Evolutionary conservation across 2,329 filamentous ascomycete genomes (phyloP).

Genomic region (Furcasterigmium sp.): DNA sequence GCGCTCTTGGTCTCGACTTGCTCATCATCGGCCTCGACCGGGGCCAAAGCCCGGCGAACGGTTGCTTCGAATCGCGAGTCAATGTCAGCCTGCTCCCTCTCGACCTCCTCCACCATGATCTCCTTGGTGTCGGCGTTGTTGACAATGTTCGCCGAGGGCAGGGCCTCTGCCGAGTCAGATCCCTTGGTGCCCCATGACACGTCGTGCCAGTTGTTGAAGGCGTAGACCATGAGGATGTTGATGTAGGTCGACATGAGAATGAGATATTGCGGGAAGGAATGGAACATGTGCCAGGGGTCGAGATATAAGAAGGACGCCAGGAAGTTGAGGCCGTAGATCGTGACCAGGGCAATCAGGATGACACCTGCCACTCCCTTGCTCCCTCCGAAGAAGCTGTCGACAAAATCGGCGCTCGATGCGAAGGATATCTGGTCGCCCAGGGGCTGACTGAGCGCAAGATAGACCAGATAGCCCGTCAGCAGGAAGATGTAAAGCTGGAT

Average conservation of each 20-base stretch:
- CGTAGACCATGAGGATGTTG: conserved; percentile 90
- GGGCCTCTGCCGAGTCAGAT: conserved; percentile 77
- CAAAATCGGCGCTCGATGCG: conserved; percentile 53
- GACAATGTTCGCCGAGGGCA: conserved; percentile 75
- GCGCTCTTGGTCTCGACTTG: conserved; percentile 71
- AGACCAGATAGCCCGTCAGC: conserved; percentile 73
- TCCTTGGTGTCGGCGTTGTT: conserved; percentile 70
- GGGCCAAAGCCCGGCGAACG: conserved; percentile 75
- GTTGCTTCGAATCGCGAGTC: conserved; percentile 84
- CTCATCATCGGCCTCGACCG: conserved; percentile 58
- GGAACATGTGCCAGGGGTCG: conserved; percentile 94
- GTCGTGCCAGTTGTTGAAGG: conserved; percentile 93
- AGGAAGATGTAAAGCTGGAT: conserved; percentile 80
- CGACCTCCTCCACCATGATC: conserved; percentile 78
- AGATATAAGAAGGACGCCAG: conserved; percentile 84
- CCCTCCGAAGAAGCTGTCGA: conserved; percentile 67
- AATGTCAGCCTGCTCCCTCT: conserved; percentile 85
- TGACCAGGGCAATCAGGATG: conserved; percentile 75
- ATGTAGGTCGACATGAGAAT: conserved; percentile 82
- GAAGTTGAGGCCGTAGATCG: conserved; percentile 85
- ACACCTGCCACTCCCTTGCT: conserved; percentile 61
- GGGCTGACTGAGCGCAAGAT: conserved; percentile 59
- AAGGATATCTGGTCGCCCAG: conserved; percentile 50
- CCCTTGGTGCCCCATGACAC: conserved; percentile 94
- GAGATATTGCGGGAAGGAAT: conserved; percentile 79